These are phyloP conservation scores for Candida neerlandica DNA, from an alignment of 1,139 yeast genomes.

Conservation along the genomic window DNA sequence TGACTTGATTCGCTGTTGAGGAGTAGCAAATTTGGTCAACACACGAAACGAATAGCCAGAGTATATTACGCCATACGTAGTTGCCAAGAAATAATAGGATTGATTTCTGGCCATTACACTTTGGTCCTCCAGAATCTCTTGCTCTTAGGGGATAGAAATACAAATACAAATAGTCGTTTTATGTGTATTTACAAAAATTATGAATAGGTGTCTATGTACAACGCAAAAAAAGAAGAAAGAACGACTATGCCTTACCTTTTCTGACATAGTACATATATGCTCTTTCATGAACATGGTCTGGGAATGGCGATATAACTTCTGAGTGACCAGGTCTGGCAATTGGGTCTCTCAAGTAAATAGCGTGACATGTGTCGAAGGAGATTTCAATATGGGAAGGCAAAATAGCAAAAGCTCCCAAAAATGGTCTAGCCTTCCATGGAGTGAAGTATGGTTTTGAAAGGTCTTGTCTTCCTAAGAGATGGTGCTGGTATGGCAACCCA, in stretches of 20 bases:
- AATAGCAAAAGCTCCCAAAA: conserved; percentile 88
- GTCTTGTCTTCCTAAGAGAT: conserved; percentile 77
- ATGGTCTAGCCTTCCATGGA: conserved; percentile 96
- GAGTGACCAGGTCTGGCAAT: conserved; percentile 97
- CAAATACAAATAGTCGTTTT: neutral
- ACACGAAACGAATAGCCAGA: no score
- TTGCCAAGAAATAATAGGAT: no score
- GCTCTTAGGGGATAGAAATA: neutral
- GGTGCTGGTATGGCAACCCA: conserved; percentile 72
- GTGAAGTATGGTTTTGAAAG: conserved; percentile 84
- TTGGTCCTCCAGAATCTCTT: no score
- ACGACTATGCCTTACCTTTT: conserved; percentile 56
- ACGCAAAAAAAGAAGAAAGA: conserved; percentile 1
- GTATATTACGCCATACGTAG: no score
- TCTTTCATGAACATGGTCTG: conserved; percentile 82
- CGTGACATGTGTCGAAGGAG: conserved; percentile 90
- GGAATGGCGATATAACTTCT: conserved; percentile 91
- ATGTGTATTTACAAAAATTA: conserved; percentile 6
- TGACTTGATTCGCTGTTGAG: no score
- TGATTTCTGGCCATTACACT: no score
- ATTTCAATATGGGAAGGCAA: conserved; percentile 91
- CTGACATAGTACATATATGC: conserved; percentile 94
- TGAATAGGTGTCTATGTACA: conserved; percentile 10
- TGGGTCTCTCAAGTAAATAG: conserved; percentile 93
- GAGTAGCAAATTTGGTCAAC: no score